Evolutionary conservation across 2,329 filamentous ascomycete genomes (phyloP), one percentile per base, ranked within the genome.

Genomic region (Trichoderma citrinoviride): DNA sequence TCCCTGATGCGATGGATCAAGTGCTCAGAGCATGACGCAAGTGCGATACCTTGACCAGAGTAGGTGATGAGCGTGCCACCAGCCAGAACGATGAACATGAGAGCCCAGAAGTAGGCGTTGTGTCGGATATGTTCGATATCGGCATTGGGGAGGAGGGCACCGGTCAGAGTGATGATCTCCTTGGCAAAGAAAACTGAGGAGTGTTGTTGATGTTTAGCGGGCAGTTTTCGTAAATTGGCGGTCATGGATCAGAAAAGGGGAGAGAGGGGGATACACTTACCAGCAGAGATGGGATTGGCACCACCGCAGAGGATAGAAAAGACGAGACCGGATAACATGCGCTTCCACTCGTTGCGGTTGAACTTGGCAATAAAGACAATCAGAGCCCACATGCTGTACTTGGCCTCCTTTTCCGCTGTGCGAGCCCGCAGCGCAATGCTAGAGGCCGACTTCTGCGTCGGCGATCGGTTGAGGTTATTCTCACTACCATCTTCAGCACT

Each of bases 41-140:
- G 93, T 2, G 88, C 81, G 58, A 90, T 71, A 57, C 92, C 92
- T 72, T 94, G 90, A 6, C 79, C 76, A 21, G 83, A 76, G 71
- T 90, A 92, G 6, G 88, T 82, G 61, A 93, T 75, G 66, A 96
- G 85, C 73, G 90, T 86, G 10, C 90, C 86, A 61, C 92, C 77
- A 3, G 87, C 93, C 62, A 97, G 82, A 84, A 96, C 93, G 68
- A 93, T 83, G 76, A 90, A 97, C 92, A 97, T 96, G 71, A 88
- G 79, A 64, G 87, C 88, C 92, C 92, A 97, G 75, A 97, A 97
- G 73, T 92, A 87, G 21, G 90, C 88, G 66, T 94, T 85, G 19
- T 83, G 80, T 69, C 89, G 85, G 60, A 96, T 82, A 61, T 86
- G 77, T 33, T 74, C 77, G 47, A 81, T 85, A 75, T 82, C 81